Base-by-base conservation (phyloP, 2,329 filamentous ascomycete genomes). In the Aspergillus japonicus region DNA sequence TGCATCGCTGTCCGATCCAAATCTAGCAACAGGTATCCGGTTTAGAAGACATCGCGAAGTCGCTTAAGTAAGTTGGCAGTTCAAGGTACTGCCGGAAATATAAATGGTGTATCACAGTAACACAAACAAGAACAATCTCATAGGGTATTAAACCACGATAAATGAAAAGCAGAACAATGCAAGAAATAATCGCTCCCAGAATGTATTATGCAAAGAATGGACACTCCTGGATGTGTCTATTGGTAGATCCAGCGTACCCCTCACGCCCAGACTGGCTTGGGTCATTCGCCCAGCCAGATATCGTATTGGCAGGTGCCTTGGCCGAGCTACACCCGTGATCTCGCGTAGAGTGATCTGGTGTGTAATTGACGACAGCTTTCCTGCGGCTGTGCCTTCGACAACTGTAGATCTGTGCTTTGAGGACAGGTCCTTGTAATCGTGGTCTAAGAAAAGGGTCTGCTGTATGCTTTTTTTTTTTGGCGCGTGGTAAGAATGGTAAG, bases 121-220 rank as follows among this genome's bases (percentile, higher is more conserved):
- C 39, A 44, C 39, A 44, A 44, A 44, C 39, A 44, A 19, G n/a
- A 44, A 44, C 39, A 44, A 55, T 48, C 21, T 48, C 42, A 47
- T 24, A 55, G 53, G 53, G 53, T 55, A 55, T 55, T 55, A 48
- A 55, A 48, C 31, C 19, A 55, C 23, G 31, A 35, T 31, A 55
- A 55, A 26, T 24, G 33, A 55, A 52, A 29, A 31, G 21, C 29
- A 48, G 26, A 29, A 26, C 53, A 47, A 55, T 55, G 53, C 53
- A 48, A 55, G 53, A 55, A 48, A 16, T 23, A 31, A n/a, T 47
- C 53, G 39, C 47, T 55, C 53, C 39, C 33, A 33, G 24, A 55
- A 48, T 14, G 29, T 48, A 29, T 24, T 48, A 48, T 55, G 53
- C 53, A 55, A 48, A 33, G 14, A 47, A 39, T 47, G 39, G 39